phyloP scores from a whole-genome alignment of 2,329 filamentous ascomycete genomes.

The Aspergillus eucalypticola region DNA sequence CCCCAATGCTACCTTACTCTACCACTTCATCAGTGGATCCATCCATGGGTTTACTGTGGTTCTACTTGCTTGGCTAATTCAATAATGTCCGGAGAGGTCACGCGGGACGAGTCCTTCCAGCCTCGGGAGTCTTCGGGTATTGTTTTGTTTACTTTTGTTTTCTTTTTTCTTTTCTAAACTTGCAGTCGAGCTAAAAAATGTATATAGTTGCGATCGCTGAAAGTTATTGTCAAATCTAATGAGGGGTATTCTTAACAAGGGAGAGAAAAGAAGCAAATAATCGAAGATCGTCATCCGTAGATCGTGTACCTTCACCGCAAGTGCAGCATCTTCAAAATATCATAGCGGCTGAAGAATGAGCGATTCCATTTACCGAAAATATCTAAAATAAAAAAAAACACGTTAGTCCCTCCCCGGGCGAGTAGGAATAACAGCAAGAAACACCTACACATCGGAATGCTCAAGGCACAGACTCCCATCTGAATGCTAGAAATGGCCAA shows the following conservation, averaged over 20 bases:
- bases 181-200: too few species aligned
- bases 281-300: background rate
- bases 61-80: background rate
- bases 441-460: constrained; percentile 75
- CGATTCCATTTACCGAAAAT: constrained; percentile 76
- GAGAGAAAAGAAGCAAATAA: background rate
- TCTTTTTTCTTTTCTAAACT: background rate
- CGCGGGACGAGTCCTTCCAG: too few species aligned
- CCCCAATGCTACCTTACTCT: background rate
- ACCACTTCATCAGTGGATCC: background rate
- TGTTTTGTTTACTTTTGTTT: too few species aligned
- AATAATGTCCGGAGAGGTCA: too few species aligned
- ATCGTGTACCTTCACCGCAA: constrained; percentile 24
- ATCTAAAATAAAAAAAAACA: constrained; percentile 51
- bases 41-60: background rate
- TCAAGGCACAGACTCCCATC: constrained; percentile 71
- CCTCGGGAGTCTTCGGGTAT: too few species aligned
- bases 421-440: background rate
- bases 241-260: background rate
- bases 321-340: constrained; percentile 59
- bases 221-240: background rate
- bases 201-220: too few species aligned
- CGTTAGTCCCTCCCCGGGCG: constrained; percentile 5
- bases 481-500: constrained; percentile 74
- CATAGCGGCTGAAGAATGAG: constrained; percentile 71